Evolutionary conservation across 2,329 filamentous ascomycete genomes (phyloP), one percentile per base, ranked within the genome.

Genomic region (Pseudocercospora macadamiae): DNA sequence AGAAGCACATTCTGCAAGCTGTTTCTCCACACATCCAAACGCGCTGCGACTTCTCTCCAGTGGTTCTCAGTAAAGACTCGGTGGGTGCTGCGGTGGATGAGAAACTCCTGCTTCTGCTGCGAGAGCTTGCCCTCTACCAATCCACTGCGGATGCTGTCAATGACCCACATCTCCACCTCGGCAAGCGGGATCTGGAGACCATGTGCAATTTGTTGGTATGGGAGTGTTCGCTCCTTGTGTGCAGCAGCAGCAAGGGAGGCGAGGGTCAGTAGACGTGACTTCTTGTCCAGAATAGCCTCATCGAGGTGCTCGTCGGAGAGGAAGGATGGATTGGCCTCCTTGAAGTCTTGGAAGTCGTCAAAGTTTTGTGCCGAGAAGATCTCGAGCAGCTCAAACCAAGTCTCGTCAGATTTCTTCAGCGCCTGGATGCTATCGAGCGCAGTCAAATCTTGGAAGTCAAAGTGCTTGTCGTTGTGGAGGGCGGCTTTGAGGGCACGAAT

Each of bases 91-190:
- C 95, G 88, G 83, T 99, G 95, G 63, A 99, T 91, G 54, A 97
- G 83, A 83, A 99, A 97, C 64, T 93, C 90, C 74, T 91, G 86
- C 75, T 91, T 92, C 74, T 93, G 85, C 80, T 99, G 95, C 59
- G 90, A 95, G 68, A 99, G 86, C 80, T 96, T 96, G 74, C 95
- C 95, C 81, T 99, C 95, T 53, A 99, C 91, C 34, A 99, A 86
- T 30, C 93, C 92, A 48, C 93, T 91, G 67, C 95, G 91, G 78
- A 99, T 97, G 68, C 96, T 93, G 75, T 99, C 95, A 71, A 99
- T 99, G 67, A 96, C 91, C 95, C 95, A 99, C 84, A 93, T 89
- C 83, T 99, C 95, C 39, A 97, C 91, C 64, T 97, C 91, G 64
- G 90, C 87, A 47, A 80, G 73, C 45, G 91, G 87, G 56, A 99